Evolutionary conservation across 345 rosid genomes (phyloP).

Genomic region (Eucalyptus regnans): DNA sequence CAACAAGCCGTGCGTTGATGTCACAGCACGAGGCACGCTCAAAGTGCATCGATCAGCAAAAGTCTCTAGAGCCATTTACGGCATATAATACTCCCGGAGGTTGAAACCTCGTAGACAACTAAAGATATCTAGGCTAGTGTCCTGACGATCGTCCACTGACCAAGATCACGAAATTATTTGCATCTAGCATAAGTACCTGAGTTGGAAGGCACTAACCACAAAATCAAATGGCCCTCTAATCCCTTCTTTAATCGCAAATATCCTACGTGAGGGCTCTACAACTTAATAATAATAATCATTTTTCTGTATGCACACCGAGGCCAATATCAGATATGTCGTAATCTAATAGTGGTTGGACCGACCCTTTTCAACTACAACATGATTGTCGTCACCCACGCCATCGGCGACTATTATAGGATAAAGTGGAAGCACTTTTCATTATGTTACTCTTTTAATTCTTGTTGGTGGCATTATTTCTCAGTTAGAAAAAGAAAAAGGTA

Average conservation of each 20-base stretch:
- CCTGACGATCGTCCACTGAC: not conserved
- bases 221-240: not conserved
- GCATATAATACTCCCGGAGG: not conserved
- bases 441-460: not conserved
- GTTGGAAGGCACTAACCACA: slow-evolving; percentile 3
- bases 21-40: not conserved
- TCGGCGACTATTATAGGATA: not conserved
- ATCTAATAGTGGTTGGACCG: not conserved
- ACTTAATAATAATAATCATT: not conserved
- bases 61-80: not conserved
- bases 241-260: not conserved
- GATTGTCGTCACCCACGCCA: not conserved
- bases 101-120: not conserved
- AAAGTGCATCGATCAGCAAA: not conserved
- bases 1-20: not conserved
- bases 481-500: not conserved
- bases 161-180: not conserved
- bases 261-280: not conserved
- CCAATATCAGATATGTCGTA: not conserved
- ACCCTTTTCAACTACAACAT: not conserved
- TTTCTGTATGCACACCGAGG: not conserved
- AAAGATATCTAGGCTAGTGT: not conserved
- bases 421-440: slow-evolving; percentile 4
- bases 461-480: not conserved
- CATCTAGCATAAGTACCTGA: not conserved